A percentile compares a stretch with the other conserved stretches of the same genome.
These are phyloP conservation scores for Zea luxurians DNA, from an alignment of 176 grass and related monocot species.

Conservation along the genomic window DNA sequence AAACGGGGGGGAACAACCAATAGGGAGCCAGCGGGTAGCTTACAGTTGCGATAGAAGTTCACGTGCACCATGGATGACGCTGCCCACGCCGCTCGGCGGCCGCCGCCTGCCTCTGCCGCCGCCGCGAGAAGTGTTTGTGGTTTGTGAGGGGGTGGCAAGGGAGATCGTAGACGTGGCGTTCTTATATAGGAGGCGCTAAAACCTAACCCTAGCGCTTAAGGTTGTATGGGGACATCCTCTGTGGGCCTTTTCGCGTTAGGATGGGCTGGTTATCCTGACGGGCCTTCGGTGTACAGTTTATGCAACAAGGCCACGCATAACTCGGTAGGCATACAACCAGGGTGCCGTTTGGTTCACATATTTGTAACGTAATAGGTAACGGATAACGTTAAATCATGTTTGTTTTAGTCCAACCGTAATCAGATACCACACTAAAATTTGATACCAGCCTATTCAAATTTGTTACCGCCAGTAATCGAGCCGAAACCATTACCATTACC, in stretches of 20 bases:
- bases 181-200: constrained; percentile 51
- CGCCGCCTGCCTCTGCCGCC: neutral
- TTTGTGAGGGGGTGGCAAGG: neutral
- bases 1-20: neutral
- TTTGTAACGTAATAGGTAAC: no score
- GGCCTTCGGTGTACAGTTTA: no score
- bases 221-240: constrained; percentile 27
- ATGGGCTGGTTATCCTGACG: neutral
- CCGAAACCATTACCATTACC: no score
- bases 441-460: no score
- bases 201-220: constrained; percentile 57
- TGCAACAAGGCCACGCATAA: no score
- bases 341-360: no score
- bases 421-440: no score
- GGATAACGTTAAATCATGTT: no score
- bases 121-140: neutral
- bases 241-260: neutral
- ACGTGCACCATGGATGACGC: constrained; percentile 47
- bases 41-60: constrained; percentile 42
- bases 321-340: no score
- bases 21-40: neutral
- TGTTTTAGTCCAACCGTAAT: no score
- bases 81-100: neutral
- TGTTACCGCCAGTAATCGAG: no score
- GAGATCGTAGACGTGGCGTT: neutral